Evolutionary conservation across 2,329 filamentous ascomycete genomes (phyloP), one percentile per base, ranked within the genome.

Genomic region (Ceratocystis cubensis): DNA sequence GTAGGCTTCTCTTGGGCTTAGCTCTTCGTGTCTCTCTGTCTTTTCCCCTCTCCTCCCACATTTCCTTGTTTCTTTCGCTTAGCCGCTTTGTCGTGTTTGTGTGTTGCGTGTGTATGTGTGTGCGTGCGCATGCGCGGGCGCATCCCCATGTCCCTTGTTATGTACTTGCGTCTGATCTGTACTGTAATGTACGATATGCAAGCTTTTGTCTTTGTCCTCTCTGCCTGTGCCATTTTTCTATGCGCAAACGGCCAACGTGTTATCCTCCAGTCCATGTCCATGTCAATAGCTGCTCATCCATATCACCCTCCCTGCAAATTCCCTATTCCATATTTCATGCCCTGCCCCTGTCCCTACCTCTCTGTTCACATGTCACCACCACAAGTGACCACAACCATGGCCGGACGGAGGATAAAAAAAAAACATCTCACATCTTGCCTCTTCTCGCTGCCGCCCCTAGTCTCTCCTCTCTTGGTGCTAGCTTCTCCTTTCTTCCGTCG

Each of bases 1-100:
- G 25, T 3, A 15, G 37, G 5, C 48, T 20, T 20, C 48, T 50
- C 48, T 48, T 22, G 5, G 20, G 50, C 13, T 56, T 30, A 20
- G 50, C 2, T 15, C 22, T 15, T 20, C n/a, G 37, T 53, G n/a
- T 53, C 48, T 13, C 48, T 13, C 22, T 50, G 46, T 50, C 46
- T 6, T 50, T 7, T 41, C 37, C 37, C 46, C 37, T 41, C 37
- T 25, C 50, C 22, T 28, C 22, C 53, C 28, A 7, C 13, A 33
- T 13, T 57, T 25, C 28, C 53, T 57, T 57, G 53, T 30, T 57
- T 57, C 53, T n/a, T 53, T 57, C 53, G 53, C 53, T 33, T 33
- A 57, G 28, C 53, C 48, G 48, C 20, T 25, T 50, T 20, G n/a
- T 22, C 8, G 22, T 50, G 48, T 50, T 50, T 50, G 48, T 50